Evolutionary conservation across 306 rosid genomes (phyloP).

Genomic region (Carpinus viminea): DNA sequence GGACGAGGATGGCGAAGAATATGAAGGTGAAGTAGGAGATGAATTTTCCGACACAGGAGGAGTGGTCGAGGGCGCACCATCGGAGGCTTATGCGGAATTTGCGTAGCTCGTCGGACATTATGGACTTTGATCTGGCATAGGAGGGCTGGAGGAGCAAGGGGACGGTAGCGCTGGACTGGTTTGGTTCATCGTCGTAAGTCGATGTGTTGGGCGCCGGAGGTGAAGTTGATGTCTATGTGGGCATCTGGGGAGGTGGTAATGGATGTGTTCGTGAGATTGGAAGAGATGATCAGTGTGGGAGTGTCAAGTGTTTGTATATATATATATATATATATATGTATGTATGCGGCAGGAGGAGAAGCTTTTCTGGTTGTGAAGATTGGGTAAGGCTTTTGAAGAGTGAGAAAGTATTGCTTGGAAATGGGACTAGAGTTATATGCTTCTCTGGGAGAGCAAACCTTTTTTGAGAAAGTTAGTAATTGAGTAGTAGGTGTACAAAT

Average conservation of each 20-base stretch:
- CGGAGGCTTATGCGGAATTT: constrained; percentile 62
- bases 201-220: constrained; percentile 24
- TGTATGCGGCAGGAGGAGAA: not conserved
- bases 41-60: constrained; percentile 53
- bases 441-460: not conserved
- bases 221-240: constrained; percentile 18
- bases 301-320: not conserved
- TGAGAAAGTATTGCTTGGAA: not conserved
- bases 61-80: constrained; percentile 91
- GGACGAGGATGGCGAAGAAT: constrained; percentile 56
- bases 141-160: constrained; percentile 70
- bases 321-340: not conserved
- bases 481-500: too few species aligned
- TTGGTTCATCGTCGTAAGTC: constrained; percentile 18
- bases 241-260: not conserved
- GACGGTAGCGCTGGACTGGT: constrained; percentile 4
- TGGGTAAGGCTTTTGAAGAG: not conserved
- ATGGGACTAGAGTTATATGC: not conserved
- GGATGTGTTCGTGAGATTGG: constrained; percentile 27
- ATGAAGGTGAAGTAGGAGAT: constrained; percentile 57
- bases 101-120: constrained; percentile 55
- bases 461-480: too few species aligned
- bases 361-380: not conserved
- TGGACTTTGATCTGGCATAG: constrained; percentile 51
- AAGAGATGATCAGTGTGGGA: not conserved